Evolutionary conservation across 163 green algal species (phyloP).

Genomic region (Chloromonas sp.): DNA sequence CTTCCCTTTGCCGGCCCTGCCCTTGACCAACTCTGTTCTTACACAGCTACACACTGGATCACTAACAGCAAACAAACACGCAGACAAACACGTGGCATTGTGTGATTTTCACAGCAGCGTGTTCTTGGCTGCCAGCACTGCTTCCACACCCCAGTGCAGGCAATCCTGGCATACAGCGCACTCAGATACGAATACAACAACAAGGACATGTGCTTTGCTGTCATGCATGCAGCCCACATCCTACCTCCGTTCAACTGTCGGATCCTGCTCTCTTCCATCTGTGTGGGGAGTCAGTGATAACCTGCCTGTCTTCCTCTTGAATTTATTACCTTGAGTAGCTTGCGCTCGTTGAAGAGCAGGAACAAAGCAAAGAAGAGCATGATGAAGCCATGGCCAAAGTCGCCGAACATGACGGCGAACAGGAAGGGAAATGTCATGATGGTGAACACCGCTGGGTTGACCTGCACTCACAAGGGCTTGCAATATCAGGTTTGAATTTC

Average conservation of each 20-base stretch:
- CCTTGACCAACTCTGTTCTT: no score
- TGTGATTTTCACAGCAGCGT: no score
- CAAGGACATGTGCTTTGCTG: no score
- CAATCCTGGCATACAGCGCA: no score
- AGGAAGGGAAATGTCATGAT: constrained; percentile 99
- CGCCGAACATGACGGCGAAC: constrained; percentile 99
- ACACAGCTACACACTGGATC: background rate
- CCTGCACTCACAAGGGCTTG: background rate
- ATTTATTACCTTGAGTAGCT: constrained; percentile 45
- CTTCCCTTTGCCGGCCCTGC: no score
- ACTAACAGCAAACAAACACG: background rate
- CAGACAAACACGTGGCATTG: background rate
- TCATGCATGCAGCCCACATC: no score
- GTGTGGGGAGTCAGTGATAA: no score
- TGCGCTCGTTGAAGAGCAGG: constrained; percentile 67
- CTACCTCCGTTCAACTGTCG: no score
- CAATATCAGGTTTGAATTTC: background rate
- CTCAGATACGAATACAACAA: no score
- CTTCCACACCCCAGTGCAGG: no score
- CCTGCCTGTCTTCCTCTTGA: constrained; percentile 14
- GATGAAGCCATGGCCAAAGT: constrained; percentile 90
- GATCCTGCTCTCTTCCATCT: no score
- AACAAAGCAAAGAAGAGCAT: constrained; percentile 81
- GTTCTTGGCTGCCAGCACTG: no score
- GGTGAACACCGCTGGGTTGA: constrained; percentile 92